Base-by-base conservation (phyloP, 1,284 basidiomycete species). In the Tremellales sp. region DNA sequence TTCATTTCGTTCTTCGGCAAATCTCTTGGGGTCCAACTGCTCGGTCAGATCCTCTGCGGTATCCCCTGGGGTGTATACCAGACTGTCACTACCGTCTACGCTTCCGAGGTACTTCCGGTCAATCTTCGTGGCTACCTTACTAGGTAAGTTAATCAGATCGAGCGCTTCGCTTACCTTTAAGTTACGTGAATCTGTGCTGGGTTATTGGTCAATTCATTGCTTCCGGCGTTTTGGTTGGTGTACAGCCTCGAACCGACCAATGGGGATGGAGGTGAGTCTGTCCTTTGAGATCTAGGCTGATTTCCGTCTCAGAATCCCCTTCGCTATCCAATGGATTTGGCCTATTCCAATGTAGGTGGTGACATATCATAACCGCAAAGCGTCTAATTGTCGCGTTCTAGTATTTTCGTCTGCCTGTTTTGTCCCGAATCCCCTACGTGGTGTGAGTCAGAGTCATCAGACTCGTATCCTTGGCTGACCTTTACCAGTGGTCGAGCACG, bases 161-260 rank as follows among this genome's bases (percentile, higher is more conserved):
- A n/a, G n/a, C n/a, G n/a, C n/a, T n/a, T n/a, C n/a, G n/a, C n/a
- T n/a, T n/a, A n/a, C n/a, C n/a, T n/a, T n/a, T n/a, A n/a, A n/a
- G n/a, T n/a, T 72, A 64, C 46, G 65, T 72, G 51, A 68, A 70
- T 52, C 57, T 67, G 27, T 70, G 67, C 57, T 71, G 68, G 68
- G 67, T 58, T 28, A 51, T 58, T 26, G 56, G 56, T 9, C 51
- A 53, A 19, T 51, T 57, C 43, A 9, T 73, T 50, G 55, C 61
- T 16, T 50, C 63, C 0, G 69, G 66, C 33, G 53, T 70, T n/a
- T 57, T 73, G 35, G 50, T 43, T 41, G 58, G 38, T 13, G 25
- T 49, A 18, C 28, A 19, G 5, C 25, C 10, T 7, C 37, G 46
- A n/a, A 50, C 42, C 3, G 53, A 49, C 41, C 42, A 64, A 40